Base-by-base conservation (phyloP, 306 rosid species). In the Betula pendula region DNA sequence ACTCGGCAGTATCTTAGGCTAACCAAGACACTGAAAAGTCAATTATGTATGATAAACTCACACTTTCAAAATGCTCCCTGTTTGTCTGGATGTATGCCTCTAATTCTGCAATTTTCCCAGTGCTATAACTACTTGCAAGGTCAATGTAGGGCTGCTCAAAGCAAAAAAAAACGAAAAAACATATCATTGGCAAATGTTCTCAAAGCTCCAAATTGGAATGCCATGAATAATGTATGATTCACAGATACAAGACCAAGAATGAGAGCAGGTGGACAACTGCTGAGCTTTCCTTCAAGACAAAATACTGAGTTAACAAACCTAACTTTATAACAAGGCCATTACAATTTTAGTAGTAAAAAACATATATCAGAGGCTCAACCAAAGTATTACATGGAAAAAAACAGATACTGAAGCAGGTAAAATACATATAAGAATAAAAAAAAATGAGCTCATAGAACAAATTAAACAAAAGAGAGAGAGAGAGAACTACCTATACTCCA, bases 141-240 rank as follows among this genome's bases (percentile, higher is more conserved):
- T 89, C 95, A 52, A 85, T 43, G 82, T 89, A 93, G 63, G 89
- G 84, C 97, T 91, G 92, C 80, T 77, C 79, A 68, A 53, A 53
- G 65, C 68, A 20, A 44, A 11, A 68, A 35, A 19, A 68, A 42
- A n/a, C n/a, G n/a, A 58, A 56, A 51, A 50, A 74, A 12, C 43
- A 80, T 58, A 68, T 24, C n/a, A 45, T 19, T n/a, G 70, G 16
- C 38, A 10, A 35, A 17, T 10, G 40, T 38, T 66, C 16, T 19
- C 48, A 66, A 38, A 38, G 70, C 45, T 66, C 70, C 11, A 40
- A 38, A 31, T 66, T 66, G 6, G 12, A 33, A 29, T 63, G 17
- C 69, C 13, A 33, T 60, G 65, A 29, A 29, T 13, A 60, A 14
- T 15, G 63, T 25, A 10, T 56, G 63, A 11, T 45, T 13, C 49